phyloP scores from a whole-genome alignment of 169 alveolate genomes.

The Plasmodium cynomolgi region DNA sequence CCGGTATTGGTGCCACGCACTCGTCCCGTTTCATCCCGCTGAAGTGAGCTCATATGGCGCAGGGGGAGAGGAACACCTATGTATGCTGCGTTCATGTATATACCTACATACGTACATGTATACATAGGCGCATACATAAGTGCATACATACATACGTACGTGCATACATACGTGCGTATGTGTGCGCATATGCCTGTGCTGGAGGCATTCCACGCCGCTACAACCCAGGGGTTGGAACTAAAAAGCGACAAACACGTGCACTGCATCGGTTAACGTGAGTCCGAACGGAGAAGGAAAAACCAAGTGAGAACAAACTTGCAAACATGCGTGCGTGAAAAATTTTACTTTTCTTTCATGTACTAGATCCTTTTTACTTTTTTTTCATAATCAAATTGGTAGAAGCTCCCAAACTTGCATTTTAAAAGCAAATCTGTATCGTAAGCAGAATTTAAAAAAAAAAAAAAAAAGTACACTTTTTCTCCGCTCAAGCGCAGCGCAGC shows the following conservation, averaged over 20 bases:
- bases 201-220: neutral
- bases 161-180: neutral
- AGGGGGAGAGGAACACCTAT: neutral
- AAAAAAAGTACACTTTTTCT: neutral
- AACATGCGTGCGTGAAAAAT: neutral
- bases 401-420: conserved; percentile 26
- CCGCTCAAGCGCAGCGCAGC: neutral
- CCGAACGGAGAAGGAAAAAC: neutral
- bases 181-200: neutral
- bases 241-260: neutral
- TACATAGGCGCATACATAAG: neutral
- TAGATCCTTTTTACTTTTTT: neutral
- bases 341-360: neutral
- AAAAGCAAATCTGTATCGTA: neutral
- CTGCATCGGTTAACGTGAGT: neutral
- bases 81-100: neutral
- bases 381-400: neutral
- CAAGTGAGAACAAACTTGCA: neutral
- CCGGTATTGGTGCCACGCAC: conserved; percentile 98
- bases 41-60: conserved; percentile 80
- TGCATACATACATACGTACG: neutral
- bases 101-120: neutral
- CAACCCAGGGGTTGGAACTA: neutral
- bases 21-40: conserved; percentile 95
- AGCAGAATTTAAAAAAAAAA: neutral